Base-by-base conservation (phyloP, 192 early-diverging fungal genomes). In the Cetraspora pellucida region DNA sequence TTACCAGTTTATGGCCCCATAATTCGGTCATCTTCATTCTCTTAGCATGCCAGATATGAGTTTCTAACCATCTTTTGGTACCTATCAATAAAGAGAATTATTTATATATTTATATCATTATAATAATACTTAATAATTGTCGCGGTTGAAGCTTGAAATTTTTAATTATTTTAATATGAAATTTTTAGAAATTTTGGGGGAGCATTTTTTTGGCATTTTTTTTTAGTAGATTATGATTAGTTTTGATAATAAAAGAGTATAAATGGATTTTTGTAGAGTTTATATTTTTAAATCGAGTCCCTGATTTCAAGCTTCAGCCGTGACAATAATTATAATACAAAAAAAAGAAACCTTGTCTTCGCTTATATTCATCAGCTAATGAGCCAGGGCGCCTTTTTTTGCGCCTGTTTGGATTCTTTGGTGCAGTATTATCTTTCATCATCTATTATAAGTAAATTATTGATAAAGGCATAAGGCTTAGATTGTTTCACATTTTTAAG, bases 1-100 rank as follows among this genome's bases (percentile, higher is more conserved):
- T 66, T 82, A 90, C 91, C 52, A 95, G 63, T 77, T 89, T 87
- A 76, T 89, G 90, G 0, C 95, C 93, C 96, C 96, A 97, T 19
- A 86, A 77, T 68, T 93, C 87, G 46, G 71, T 80, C 96, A 99
- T 99, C 64, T 94, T 92, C 94, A 98, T 96, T 74, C 98, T 88
- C 81, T 99, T 99, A 14, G 95, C 91, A 79, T 99, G 96, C 98
- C 98, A 99, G 28, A 97, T 88, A 84, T 99, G 96, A 47, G 96
- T 99, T 80, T 97, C 96, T 28, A 99, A 79, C 98, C 96, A 99
- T 45, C 88, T 85, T 60, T 91, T 92, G 9, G 72, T 84, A 45
- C 7, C 47, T 72, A 64, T 3, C 55, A 44, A 21, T 28, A 17
- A 30, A 21, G 37, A 80, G 25, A 64, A 57, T 47, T 8, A n/a